A percentile compares a stretch with the other conserved stretches of the same genome.
phyloP scores from a whole-genome alignment of 1,284 basidiomycete species.

The Ustilago hordei region DNA sequence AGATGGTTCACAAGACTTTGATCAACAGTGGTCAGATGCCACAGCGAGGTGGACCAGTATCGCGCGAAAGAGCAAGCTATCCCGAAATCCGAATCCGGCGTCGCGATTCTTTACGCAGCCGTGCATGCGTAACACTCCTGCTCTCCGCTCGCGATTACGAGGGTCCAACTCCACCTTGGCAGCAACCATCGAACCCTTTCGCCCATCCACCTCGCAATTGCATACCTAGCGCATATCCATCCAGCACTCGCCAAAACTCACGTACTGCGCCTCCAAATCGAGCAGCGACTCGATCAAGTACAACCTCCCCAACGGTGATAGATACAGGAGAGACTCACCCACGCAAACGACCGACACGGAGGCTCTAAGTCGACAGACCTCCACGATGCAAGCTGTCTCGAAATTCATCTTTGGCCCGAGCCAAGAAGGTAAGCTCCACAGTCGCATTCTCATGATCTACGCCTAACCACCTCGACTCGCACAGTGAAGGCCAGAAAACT shows the following conservation, averaged over 20 bases:
- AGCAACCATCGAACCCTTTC: not conserved
- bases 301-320: not conserved
- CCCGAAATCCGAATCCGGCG: slow-evolving; percentile 38
- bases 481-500: not conserved
- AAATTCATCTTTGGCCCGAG: slow-evolving; percentile 93
- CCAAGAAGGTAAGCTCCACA: slow-evolving; percentile 77
- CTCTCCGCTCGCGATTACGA: slow-evolving; percentile 16
- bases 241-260: not conserved
- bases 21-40: not conserved
- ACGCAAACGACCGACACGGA: not conserved
- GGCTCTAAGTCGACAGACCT: not conserved
- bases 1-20: too few species aligned
- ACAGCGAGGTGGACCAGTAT: not conserved
- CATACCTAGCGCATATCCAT: not conserved
- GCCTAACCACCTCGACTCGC: not conserved
- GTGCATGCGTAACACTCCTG: slow-evolving; percentile 20
- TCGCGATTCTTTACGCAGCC: slow-evolving; percentile 11
- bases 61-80: slow-evolving; percentile 11
- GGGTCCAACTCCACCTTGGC: slow-evolving; percentile 35
- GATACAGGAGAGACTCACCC: not conserved
- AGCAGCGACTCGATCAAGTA: too few species aligned
- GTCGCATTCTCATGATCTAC: not conserved
- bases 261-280: not conserved
- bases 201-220: slow-evolving; percentile 6
- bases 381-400: slow-evolving; percentile 83